Percentiles rank a stretch among this genome's conserved stretches.
These are phyloP conservation scores for Podospora didyma DNA, from an alignment of 495 filamentous ascomycete species.

Conservation along the genomic window DNA sequence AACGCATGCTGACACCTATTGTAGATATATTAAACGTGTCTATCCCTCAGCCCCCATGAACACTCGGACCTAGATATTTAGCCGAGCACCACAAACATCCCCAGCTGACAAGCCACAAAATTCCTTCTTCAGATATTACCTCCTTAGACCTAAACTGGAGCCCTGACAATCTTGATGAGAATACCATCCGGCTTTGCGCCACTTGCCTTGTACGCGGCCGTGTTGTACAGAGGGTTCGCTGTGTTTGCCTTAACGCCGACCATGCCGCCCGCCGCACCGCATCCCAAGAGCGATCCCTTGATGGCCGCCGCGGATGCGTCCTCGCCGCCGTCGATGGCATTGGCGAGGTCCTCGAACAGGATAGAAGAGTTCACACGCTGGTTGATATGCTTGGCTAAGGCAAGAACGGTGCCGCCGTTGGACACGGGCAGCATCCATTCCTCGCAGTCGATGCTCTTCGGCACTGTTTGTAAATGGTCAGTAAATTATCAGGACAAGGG, in stretches of 20 bases:
- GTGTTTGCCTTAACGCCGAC: conserved; percentile 5
- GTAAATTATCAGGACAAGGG: too few species aligned
- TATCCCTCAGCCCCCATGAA: too few species aligned
- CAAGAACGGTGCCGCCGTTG: background rate
- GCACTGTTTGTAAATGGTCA: conserved; percentile 30
- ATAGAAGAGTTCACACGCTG: conserved; percentile 9
- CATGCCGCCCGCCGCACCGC: conserved; percentile 5
- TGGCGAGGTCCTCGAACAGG: conserved; percentile 10
- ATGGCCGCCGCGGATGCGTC: conserved; percentile 1
- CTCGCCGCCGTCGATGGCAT: conserved; percentile 17
- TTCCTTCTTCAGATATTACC: too few species aligned
- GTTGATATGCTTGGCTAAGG: conserved; percentile 16
- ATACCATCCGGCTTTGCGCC: conserved; percentile 4
- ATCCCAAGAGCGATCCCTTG: conserved; percentile 6
- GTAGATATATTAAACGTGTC: too few species aligned
- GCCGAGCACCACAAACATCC: too few species aligned
- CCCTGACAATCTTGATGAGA: conserved; percentile 12
- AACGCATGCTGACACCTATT: too few species aligned
- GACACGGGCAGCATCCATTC: conserved; percentile 5
- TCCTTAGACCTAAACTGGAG: background rate
- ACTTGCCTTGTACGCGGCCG: conserved; percentile 5
- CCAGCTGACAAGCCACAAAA: too few species aligned
- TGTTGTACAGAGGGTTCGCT: conserved; percentile 8
- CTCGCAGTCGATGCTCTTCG: conserved; percentile 24
- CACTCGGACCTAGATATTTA: too few species aligned